A percentile compares a stretch with the other conserved stretches of the same genome.
Evolutionary conservation across 1,284 basidiomycete species (phyloP).

Genomic region (Rhodotorula sp.): DNA sequence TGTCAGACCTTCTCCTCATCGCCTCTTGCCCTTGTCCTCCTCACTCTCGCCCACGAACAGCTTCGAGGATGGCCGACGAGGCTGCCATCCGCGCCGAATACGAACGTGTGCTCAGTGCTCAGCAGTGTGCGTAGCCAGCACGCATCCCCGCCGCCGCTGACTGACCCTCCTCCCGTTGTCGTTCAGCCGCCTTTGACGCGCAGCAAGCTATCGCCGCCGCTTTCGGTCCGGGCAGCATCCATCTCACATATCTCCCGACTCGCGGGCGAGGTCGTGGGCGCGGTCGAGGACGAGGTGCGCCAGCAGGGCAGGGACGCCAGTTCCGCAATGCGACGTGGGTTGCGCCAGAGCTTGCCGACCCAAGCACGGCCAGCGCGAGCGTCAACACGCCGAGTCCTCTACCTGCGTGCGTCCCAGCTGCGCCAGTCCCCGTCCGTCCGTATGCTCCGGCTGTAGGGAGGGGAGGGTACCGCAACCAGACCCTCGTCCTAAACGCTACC

Average conservation of each 20-base stretch:
- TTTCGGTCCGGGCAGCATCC: too few relatives aligned
- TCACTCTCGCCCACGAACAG: too few relatives aligned
- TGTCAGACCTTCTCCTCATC: too few relatives aligned
- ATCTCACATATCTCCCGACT: background rate
- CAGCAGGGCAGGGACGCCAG: background rate
- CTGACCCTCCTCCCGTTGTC: too few relatives aligned
- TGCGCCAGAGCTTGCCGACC: slow-evolving; percentile 10
- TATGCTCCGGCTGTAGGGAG: too few relatives aligned
- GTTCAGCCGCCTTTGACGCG: background rate
- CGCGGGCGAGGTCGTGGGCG: background rate
- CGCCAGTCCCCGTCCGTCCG: background rate
- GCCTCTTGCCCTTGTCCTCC: too few relatives aligned
- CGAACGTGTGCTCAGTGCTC: too few relatives aligned
- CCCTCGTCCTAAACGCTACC: slow-evolving; percentile 22
- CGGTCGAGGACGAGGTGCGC: slow-evolving; percentile 10
- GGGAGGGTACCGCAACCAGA: slow-evolving; percentile 24
- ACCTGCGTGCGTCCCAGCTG: background rate
- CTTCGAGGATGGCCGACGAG: too few relatives aligned
- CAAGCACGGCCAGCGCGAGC: background rate
- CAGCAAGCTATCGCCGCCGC: too few relatives aligned
- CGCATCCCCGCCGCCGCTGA: too few relatives aligned
- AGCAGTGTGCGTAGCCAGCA: too few relatives aligned
- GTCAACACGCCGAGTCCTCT: background rate
- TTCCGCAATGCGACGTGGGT: slow-evolving; percentile 35
- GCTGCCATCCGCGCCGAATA: too few relatives aligned